phyloP scores from a whole-genome alignment of 805 yeast genomes.

The Ogataea thermomethanolica region DNA sequence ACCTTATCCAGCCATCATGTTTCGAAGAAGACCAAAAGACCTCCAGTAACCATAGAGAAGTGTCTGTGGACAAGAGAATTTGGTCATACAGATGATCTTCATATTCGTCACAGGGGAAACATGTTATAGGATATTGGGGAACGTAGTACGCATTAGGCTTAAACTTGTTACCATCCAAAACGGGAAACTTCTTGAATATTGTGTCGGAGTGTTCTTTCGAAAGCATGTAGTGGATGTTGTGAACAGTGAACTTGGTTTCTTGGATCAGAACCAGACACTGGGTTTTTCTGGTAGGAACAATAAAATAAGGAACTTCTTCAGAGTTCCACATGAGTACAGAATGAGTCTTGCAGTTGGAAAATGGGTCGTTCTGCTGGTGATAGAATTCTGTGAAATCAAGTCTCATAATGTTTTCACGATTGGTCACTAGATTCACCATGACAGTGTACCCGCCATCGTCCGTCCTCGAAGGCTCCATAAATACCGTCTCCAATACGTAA shows the following conservation, averaged over 20 bases:
- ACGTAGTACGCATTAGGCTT: slow-evolving; percentile 24
- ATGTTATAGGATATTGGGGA: slow-evolving; percentile 21
- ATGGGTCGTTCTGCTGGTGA: slow-evolving; percentile 9
- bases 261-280: slow-evolving; percentile 28
- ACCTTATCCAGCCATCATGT: slow-evolving; percentile 15
- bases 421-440: slow-evolving; percentile 22
- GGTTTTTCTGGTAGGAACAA: slow-evolving; percentile 25
- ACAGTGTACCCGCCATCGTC: slow-evolving; percentile 19
- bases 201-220: slow-evolving; percentile 29
- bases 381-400: slow-evolving; percentile 26
- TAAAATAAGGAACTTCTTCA: slow-evolving; percentile 28
- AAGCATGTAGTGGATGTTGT: slow-evolving; percentile 25
- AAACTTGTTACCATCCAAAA: slow-evolving; percentile 1
- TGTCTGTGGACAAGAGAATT: slow-evolving; percentile 24
- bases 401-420: slow-evolving; percentile 21
- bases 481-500: slow-evolving; percentile 21
- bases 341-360: slow-evolving; percentile 18
- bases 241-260: slow-evolving; percentile 20
- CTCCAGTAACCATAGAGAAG: slow-evolving; percentile 27
- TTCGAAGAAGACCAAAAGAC: slow-evolving; percentile 19
- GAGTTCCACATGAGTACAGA: slow-evolving; percentile 23
- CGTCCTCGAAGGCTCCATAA: slow-evolving; percentile 20
- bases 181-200: slow-evolving; percentile 15
- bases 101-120: slow-evolving; percentile 18
- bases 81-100: slow-evolving; percentile 25